phyloP scores from a whole-genome alignment of 768 basidiomycete genomes.

The Coprinopsis cinerea region DNA sequence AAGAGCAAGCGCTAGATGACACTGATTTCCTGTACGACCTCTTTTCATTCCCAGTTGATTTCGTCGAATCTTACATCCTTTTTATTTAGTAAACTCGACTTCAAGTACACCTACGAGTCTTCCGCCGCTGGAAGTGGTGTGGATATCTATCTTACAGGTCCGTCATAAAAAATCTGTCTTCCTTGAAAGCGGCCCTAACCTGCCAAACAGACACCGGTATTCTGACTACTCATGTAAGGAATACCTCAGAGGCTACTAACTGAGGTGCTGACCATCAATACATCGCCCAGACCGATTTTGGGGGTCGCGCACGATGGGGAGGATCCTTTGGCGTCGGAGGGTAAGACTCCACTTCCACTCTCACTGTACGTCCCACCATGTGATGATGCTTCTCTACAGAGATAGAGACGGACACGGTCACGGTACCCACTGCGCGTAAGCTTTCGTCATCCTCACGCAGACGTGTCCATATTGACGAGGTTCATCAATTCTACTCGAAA shows the following conservation, averaged over 20 bases:
- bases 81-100: slow-evolving; percentile 13
- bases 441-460: not conserved
- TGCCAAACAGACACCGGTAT: slow-evolving; percentile 18
- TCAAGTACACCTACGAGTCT: slow-evolving; percentile 19
- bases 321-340: slow-evolving; percentile 24
- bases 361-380: not conserved
- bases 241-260: not conserved
- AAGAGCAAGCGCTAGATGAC: slow-evolving; percentile 13
- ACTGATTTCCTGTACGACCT: slow-evolving; percentile 8
- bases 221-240: slow-evolving; percentile 17
- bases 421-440: slow-evolving; percentile 31
- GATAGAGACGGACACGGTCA: slow-evolving; percentile 32
- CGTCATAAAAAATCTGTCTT: not conserved
- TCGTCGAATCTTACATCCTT: not conserved
- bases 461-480: not conserved
- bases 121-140: slow-evolving; percentile 22
- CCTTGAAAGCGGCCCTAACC: not conserved
- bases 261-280: not conserved
- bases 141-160: slow-evolving; percentile 34
- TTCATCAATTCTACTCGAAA: not conserved
- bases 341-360: slow-evolving; percentile 1
- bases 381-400: not conserved
- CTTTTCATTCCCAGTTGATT: not conserved
- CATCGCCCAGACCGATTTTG: slow-evolving; percentile 27
- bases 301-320: slow-evolving; percentile 35